Percentiles rank a stretch among this genome's conserved stretches.
Evolutionary conservation across 2,329 filamentous ascomycete genomes (phyloP).

Genomic region (Alternaria metachromatica): DNA sequence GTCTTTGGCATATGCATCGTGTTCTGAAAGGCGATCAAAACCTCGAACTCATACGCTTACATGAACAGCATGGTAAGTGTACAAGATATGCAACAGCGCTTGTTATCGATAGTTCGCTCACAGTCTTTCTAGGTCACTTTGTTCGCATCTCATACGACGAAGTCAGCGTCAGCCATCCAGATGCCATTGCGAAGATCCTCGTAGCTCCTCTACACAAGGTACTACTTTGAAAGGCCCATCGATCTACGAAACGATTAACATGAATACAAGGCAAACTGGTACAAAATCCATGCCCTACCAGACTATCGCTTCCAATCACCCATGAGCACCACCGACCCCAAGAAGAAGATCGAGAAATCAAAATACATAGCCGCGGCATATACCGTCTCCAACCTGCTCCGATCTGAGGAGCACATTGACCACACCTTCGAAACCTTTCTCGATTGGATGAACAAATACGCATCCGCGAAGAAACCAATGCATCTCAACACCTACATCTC

Average conservation of each 20-base stretch:
- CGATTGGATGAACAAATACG: background rate
- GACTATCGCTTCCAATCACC: constrained; percentile 51
- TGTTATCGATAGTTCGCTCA: background rate
- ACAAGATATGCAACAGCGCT: background rate
- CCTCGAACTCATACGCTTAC: constrained; percentile 46
- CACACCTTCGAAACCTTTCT: constrained; percentile 8
- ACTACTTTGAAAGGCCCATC: background rate
- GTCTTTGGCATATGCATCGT: constrained; percentile 47
- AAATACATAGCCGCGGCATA: constrained; percentile 25
- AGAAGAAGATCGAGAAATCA: constrained; percentile 37
- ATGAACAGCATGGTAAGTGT: constrained; percentile 46
- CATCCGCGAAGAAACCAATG: background rate
- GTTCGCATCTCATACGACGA: constrained; percentile 55
- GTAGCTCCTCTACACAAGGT: constrained; percentile 45
- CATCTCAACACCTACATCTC: constrained; percentile 49
- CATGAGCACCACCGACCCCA: constrained; percentile 50
- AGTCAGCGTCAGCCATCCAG: constrained; percentile 54
- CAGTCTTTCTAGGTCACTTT: constrained; percentile 41
- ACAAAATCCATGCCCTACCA: constrained; percentile 48
- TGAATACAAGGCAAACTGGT: constrained; percentile 36
- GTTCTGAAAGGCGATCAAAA: constrained; percentile 47
- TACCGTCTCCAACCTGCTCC: constrained; percentile 36
- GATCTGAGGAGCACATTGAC: constrained; percentile 34
- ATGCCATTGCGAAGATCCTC: constrained; percentile 50
- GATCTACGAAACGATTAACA: background rate